A percentile compares a stretch with the other conserved stretches of the same genome.
phyloP scores from a whole-genome alignment of 768 basidiomycete genomes.

The Lactarius trivialis region DNA sequence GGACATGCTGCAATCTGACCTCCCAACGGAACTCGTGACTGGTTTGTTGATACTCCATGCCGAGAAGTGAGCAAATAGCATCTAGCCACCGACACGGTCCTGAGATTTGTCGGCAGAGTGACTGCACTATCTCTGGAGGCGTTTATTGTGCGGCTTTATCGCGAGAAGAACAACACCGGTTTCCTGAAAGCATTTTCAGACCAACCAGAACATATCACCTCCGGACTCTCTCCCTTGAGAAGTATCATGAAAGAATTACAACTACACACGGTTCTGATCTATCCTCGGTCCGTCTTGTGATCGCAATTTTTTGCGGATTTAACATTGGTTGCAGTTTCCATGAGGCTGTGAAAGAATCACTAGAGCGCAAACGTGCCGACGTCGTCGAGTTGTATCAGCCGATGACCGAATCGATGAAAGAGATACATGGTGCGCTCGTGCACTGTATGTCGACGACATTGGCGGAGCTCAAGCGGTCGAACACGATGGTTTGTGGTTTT shows the following conservation, averaged over 20 bases:
- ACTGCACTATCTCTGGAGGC: conserved; percentile 81
- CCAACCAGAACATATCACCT: conserved; percentile 91
- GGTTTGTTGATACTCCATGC: conserved; percentile 89
- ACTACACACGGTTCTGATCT: conserved; percentile 82
- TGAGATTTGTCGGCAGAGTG: conserved; percentile 44
- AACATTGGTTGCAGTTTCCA: conserved; percentile 60
- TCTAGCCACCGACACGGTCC: not conserved
- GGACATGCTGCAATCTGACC: conserved; percentile 83
- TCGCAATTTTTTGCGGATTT: conserved; percentile 8
- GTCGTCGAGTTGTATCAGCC: conserved; percentile 87
- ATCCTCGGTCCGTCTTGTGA: conserved; percentile 62
- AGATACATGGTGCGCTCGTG: conserved; percentile 86
- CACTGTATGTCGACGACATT: conserved; percentile 92
- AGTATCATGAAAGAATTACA: conserved; percentile 92
- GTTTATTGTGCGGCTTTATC: conserved; percentile 86
- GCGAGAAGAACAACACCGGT: conserved; percentile 82
- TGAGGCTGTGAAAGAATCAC: conserved; percentile 73
- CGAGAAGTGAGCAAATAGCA: conserved; percentile 54
- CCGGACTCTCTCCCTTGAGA: conserved; percentile 84
- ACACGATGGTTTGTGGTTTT: conserved; percentile 47
- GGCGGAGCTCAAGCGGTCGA: conserved; percentile 82
- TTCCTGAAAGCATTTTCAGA: conserved; percentile 98
- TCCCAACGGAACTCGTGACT: conserved; percentile 80
- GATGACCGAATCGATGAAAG: conserved; percentile 80
- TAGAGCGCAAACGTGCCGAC: conserved; percentile 81